Conservation (phyloP, 352 stramenopile species). For the Globisporangium alternatum region DNA sequence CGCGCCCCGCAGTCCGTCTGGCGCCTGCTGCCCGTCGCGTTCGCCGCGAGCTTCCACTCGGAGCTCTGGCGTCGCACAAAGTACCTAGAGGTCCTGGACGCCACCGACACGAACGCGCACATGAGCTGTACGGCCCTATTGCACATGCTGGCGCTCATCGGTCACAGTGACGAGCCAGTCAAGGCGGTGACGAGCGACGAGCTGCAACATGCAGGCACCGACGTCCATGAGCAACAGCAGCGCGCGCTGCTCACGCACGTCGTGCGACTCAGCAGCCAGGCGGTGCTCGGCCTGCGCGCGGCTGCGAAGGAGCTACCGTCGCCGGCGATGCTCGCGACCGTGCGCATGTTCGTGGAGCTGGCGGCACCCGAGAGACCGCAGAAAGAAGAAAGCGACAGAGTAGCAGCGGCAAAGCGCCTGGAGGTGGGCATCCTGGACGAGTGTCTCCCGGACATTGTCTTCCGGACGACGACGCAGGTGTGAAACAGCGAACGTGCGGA, state of each 20-base stretch:
- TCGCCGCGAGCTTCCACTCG: conserved; percentile 41
- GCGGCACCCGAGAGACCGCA: not conserved
- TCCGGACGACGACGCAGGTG: not conserved
- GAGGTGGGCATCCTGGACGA: conserved; percentile 7
- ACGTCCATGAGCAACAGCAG: not conserved
- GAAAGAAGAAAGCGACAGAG: too few species aligned
- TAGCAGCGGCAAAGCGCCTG: not conserved
- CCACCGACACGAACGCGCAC: conserved; percentile 52
- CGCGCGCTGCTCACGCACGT: conserved; percentile 2
- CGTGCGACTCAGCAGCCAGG: conserved; percentile 16
- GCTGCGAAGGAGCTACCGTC: conserved; percentile 17
- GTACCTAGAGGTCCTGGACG: conserved; percentile 31
- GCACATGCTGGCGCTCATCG: conserved; percentile 6
- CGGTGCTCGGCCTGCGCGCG: conserved; percentile 22
- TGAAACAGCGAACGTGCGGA: not conserved
- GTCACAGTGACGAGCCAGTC: not conserved
- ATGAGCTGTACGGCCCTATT: conserved; percentile 36
- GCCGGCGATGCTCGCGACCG: conserved; percentile 11
- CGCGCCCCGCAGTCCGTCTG: conserved; percentile 17
- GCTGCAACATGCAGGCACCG: too few species aligned
- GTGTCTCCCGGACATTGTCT: conserved; percentile 15
- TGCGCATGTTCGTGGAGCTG: conserved; percentile 10
- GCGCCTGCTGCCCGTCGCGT: conserved; percentile 41
- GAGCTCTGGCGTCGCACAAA: conserved; percentile 37
- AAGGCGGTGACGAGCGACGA: not conserved